Evolutionary conservation across 1,284 basidiomycete species (phyloP).

Genomic region (Sporisorium reilianum): DNA sequence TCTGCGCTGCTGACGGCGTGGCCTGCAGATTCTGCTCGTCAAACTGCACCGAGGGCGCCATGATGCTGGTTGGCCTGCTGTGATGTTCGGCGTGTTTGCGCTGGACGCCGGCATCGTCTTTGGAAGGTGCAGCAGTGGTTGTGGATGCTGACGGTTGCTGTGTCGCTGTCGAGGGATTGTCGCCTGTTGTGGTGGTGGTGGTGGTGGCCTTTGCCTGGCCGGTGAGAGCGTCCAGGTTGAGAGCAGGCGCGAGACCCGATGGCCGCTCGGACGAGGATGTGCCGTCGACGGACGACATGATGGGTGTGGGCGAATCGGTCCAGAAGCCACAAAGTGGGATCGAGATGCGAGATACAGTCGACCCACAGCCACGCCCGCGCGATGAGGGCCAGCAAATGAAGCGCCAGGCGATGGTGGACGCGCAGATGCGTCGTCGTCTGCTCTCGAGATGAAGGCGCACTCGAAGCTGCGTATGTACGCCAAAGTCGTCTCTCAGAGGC

Average conservation of each 20-base stretch:
- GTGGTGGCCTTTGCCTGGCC: not conserved
- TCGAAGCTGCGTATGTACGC: not conserved
- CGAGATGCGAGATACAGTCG: not conserved
- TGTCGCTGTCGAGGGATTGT: constrained; percentile 7
- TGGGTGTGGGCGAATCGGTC: not conserved
- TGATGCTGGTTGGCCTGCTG: constrained; percentile 29
- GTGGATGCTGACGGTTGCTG: constrained; percentile 6
- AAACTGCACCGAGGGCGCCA: constrained; percentile 47
- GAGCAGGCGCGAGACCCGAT: constrained; percentile 19
- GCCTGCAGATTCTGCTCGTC: constrained; percentile 49
- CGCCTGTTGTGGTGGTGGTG: not conserved
- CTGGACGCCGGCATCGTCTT: constrained; percentile 27
- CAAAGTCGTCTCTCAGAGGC: too few species aligned
- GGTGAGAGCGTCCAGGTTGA: not conserved
- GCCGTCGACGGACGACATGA: constrained; percentile 19
- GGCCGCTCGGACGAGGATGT: constrained; percentile 16
- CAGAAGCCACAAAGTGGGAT: not conserved
- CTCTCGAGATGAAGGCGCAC: constrained; percentile 1
- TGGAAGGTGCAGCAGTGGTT: constrained; percentile 8
- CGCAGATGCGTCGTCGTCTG: not conserved
- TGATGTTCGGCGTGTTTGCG: constrained; percentile 24
- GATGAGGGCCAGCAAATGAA: constrained; percentile 1
- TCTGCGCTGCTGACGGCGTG: constrained; percentile 29
- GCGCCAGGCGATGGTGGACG: not conserved
- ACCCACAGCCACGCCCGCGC: not conserved